A percentile compares a stretch with the other conserved stretches of the same genome.
Conservation (phyloP, 116 monocot species). For the Iris pallida region DNA sequence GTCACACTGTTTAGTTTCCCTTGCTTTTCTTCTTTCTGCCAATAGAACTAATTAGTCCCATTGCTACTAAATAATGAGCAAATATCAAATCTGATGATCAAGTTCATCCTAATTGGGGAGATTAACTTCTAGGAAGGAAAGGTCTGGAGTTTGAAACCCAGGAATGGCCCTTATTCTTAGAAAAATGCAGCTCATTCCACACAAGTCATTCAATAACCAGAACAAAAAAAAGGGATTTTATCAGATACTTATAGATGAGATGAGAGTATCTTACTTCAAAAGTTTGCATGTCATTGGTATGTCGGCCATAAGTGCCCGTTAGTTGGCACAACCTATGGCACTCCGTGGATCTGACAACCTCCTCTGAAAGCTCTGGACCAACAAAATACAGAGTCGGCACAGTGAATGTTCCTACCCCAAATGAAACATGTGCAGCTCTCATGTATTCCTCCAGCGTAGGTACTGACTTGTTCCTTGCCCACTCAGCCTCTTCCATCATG, state of each 20-base stretch:
- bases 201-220: too few species aligned
- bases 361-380: constrained; percentile 49
- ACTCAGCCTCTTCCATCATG: constrained; percentile 75
- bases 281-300: constrained; percentile 70
- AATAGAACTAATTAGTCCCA: neutral
- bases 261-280: constrained; percentile 47
- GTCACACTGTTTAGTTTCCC: constrained; percentile 71
- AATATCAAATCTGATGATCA: too few species aligned
- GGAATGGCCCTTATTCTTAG: too few species aligned
- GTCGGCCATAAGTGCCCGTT: constrained; percentile 67
- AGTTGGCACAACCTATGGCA: constrained; percentile 53
- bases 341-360: constrained; percentile 38
- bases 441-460: constrained; percentile 71
- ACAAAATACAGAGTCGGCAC: constrained; percentile 76
- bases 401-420: constrained; percentile 72
- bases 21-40: constrained; percentile 66
- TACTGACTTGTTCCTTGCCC: constrained; percentile 38
- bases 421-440: constrained; percentile 64
- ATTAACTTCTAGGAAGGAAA: too few species aligned
- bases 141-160: too few species aligned
- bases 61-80: too few species aligned
- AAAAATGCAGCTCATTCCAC: too few species aligned
- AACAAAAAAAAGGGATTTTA: too few species aligned
- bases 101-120: too few species aligned
- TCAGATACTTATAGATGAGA: neutral